Evolutionary conservation across 2,329 filamentous ascomycete genomes (phyloP), one percentile per base, ranked within the genome.

Genomic region (Trichoderma sp.): DNA sequence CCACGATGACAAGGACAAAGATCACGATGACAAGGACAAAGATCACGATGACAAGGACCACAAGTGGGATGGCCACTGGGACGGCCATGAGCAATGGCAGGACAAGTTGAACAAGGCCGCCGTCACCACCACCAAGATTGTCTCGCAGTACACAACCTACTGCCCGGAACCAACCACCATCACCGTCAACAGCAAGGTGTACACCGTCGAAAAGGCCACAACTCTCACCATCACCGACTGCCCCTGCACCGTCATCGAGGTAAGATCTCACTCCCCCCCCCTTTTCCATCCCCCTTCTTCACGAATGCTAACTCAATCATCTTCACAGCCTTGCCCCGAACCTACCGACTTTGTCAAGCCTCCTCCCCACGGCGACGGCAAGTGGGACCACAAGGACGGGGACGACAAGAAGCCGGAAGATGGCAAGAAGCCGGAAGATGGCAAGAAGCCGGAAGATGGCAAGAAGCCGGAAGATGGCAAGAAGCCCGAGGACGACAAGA

Each of bases 181-280:
- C 71, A 84, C 80, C 70, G 78, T 84, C 76, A 82, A 82, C 73
- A 77, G 78, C 74, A 81, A 83, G 76, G 79, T 79, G 58, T 88
- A 85, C 80, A 83, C 84, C 57, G 81, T 87, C 72, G 84, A 83
- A 63, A 79, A 82, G 75, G 82, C 86, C 69, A 78, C 85, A 72
- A 84, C 83, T 66, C 77, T 88, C 71, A 87, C 84, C 73, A 82
- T 89, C 67, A 82, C 80, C 42, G 79, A 86, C 75, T 86, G 84
- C 77, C 83, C 84, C 68, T 86, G 84, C 80, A 85, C 84, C 53
- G 69, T 79, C 61, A 71, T 73, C 65, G 73, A 78, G 76, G 76
- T 76, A 70, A 68, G 72, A 48, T 34, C n/a, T 29, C 56, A 70
- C 79, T 48, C 74, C 13, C 19, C 50, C 19, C 9, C 34, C 34